Conservation (phyloP, 306 rosid genomes). For the Nissolia schottii region DNA sequence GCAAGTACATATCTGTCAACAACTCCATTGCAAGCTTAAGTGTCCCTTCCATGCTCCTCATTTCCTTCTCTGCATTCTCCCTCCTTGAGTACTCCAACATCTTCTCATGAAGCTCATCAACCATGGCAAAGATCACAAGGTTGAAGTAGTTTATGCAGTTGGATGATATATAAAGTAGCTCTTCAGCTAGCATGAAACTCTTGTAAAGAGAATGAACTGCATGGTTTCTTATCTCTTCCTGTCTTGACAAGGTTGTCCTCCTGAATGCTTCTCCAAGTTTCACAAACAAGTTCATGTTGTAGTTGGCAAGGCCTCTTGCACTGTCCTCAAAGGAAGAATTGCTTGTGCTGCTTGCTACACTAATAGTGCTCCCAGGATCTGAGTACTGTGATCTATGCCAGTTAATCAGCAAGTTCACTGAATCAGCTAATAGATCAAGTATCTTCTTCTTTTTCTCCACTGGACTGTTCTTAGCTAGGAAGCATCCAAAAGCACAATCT, state of each 20-base stretch:
- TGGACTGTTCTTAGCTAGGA: constrained; percentile 80
- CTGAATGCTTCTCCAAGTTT: constrained; percentile 80
- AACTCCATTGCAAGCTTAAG: constrained; percentile 72
- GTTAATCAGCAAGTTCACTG: constrained; percentile 57
- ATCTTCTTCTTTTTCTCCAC: constrained; percentile 70
- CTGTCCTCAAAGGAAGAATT: constrained; percentile 59
- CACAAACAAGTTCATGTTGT: constrained; percentile 53
- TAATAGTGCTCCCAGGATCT: constrained; percentile 49
- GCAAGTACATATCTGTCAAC: constrained; percentile 62
- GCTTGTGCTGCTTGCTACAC: constrained; percentile 50
- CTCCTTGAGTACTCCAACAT: constrained; percentile 90
- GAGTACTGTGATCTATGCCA: constrained; percentile 55
- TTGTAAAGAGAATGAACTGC: constrained; percentile 66
- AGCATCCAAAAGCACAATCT: constrained; percentile 72
- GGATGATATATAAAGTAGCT: constrained; percentile 48
- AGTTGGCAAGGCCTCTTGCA: constrained; percentile 37
- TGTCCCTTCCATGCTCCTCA: constrained; percentile 92
- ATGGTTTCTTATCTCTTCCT: constrained; percentile 85
- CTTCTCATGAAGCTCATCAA: constrained; percentile 87
- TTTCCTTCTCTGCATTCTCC: constrained; percentile 79
- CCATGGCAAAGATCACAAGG: constrained; percentile 80
- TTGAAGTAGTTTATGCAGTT: constrained; percentile 64
- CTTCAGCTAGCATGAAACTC: constrained; percentile 66
- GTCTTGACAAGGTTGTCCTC: constrained; percentile 68
- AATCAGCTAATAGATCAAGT: constrained; percentile 55